Evolutionary conservation across 192 early-diverging fungal genomes (phyloP).

Genomic region (Backusella macrospora): DNA sequence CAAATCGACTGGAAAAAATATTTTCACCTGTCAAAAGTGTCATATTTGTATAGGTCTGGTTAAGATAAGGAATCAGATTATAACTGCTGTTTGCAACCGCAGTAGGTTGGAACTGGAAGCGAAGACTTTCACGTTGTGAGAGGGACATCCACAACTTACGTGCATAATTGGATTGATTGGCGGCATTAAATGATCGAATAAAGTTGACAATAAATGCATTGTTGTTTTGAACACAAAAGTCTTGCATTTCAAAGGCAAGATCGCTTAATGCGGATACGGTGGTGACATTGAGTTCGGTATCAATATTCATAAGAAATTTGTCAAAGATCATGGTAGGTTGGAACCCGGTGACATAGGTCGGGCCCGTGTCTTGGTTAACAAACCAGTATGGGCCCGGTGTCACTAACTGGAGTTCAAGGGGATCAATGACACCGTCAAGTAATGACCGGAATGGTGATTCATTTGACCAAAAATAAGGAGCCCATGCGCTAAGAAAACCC

Average conservation of each 20-base stretch:
- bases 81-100: conserved; percentile 14
- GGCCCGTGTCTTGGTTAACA: conserved; percentile 24
- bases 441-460: conserved; percentile 28
- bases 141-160: conserved; percentile 22
- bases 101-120: conserved; percentile 10
- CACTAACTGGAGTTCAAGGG: conserved; percentile 19
- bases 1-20: conserved; percentile 1
- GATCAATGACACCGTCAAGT: conserved; percentile 25
- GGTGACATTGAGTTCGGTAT: neutral
- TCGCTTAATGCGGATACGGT: conserved; percentile 15
- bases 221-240: conserved; percentile 36
- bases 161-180: conserved; percentile 29
- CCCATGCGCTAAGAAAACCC: conserved; percentile 40
- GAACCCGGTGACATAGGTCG: conserved; percentile 37
- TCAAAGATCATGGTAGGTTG: conserved; percentile 46
- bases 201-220: conserved; percentile 40
- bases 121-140: neutral
- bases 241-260: conserved; percentile 35
- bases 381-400: conserved; percentile 32
- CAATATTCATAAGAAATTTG: conserved; percentile 29
- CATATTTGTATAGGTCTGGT: conserved; percentile 24
- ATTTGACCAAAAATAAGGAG: conserved; percentile 25
- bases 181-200: conserved; percentile 26
- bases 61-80: conserved; percentile 20
- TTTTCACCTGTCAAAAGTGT: conserved; percentile 22